Base-by-base conservation (phyloP, 1,139 yeast genomes). In the Schwanniomyces etchellsii region DNA sequence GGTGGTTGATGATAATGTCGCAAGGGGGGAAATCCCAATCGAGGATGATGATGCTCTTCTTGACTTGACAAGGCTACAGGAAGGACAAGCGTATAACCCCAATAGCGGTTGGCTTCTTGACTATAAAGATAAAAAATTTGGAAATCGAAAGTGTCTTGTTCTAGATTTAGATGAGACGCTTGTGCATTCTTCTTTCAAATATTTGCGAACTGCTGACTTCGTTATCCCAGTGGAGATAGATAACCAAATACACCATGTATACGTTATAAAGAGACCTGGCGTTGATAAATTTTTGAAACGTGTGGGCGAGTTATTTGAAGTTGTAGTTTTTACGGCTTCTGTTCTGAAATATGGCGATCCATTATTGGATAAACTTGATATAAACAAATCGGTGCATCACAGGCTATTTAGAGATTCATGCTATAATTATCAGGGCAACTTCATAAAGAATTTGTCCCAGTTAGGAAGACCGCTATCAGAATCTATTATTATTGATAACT, bases 271-370 rank as follows among this genome's bases (percentile, higher is more conserved):
- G 52, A 74, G 99, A 47, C 99, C 99, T 1, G 98, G 98, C 1
- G 98, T 93, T 30, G 98, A 91, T 56, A 94, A 85, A 51, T 91
- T 93, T 50, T 69, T 91, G 65, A 67, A 64, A 42, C 71, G 75
- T 40, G 95, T 91, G 28, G 95, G 97, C 16, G 71, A 85, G 52
- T 57, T 89, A 50, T 91, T 70, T 52, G 99, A 91, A 57, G 95
- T 91, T 37, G 98, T 93, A 22, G 95, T 91, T 4, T 91, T 91
- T 54, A 91, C 99, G 0, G 98, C 98, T 3, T 81, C 95, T 24
- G 97, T 91, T 12, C 75, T 91, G 45, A 79, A 94, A 51, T 91
- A 91, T 51, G 98, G 98, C 26, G 96, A 91, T 53, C 98, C 99
- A 5, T 66, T 91, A 39, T 69, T 91, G 40, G 95, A 93, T 57